Percentiles rank a stretch among this genome's conserved stretches.
These are phyloP conservation scores for Podochytrium sp. DNA, from an alignment of 192 early-diverging fungal species.

Conservation along the genomic window DNA sequence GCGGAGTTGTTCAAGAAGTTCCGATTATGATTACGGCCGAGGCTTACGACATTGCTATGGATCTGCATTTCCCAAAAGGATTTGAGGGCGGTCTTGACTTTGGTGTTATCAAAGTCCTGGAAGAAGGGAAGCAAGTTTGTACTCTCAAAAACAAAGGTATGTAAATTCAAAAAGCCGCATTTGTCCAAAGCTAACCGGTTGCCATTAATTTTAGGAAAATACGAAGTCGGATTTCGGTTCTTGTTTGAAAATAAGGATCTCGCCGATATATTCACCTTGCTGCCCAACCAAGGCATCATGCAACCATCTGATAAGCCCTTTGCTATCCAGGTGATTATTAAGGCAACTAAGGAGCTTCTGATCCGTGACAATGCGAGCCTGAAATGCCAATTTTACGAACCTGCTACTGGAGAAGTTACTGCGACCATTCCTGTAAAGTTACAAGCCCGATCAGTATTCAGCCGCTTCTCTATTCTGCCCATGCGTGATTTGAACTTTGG, in stretches of 20 bases:
- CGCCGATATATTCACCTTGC: conserved; percentile 53
- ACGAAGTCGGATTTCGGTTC: conserved; percentile 64
- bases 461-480: conserved; percentile 57
- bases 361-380: conserved; percentile 48
- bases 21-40: conserved; percentile 62
- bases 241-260: conserved; percentile 56
- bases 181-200: too few species aligned
- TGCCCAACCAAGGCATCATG: conserved; percentile 56
- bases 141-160: conserved; percentile 50
- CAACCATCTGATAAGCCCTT: conserved; percentile 68
- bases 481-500: conserved; percentile 67
- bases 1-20: conserved; percentile 60
- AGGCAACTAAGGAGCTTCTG: conserved; percentile 44
- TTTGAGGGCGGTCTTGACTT: conserved; percentile 65
- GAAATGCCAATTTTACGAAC: conserved; percentile 66
- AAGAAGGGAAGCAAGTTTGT: conserved; percentile 57
- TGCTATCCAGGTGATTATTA: conserved; percentile 59
- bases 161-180: too few species aligned
- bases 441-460: conserved; percentile 59
- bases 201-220: too few species aligned
- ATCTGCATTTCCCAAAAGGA: conserved; percentile 67
- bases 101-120: conserved; percentile 60
- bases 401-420: conserved; percentile 60
- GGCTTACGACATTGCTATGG: conserved; percentile 68
- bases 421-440: conserved; percentile 57